Evolutionary conservation across 2,329 filamentous ascomycete genomes (phyloP), one percentile per base, ranked within the genome.

Genomic region (Lasiodiplodia sp.): DNA sequence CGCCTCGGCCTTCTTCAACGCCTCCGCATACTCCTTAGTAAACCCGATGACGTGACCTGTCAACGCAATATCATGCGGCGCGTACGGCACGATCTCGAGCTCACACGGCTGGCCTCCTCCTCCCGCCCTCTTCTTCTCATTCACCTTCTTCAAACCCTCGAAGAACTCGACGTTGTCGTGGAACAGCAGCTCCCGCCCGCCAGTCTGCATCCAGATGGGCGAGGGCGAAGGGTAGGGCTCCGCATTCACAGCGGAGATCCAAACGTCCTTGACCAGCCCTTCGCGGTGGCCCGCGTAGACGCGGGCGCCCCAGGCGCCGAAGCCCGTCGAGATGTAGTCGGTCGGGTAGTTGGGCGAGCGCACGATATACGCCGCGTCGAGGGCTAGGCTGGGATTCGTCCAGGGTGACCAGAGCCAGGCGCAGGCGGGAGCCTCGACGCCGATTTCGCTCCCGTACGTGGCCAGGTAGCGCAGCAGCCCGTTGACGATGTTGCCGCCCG

Each of bases 401-500:
- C 82, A 82, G 0, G 83, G 81, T 2, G 77, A 80, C 81, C 82
- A 83, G 4, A 86, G 74, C 52, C 79, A 77, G 0, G 78, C 79
- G 4, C 79, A 79, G 0, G 71, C 71, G 0, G 84, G 84, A 2
- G 57, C 23, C 0, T 76, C 76, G 0, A 84, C 71, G 2, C 69
- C 73, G 2, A 79, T 60, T 25, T 10, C 47, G 14, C 71, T 49
- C 2, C 81, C 82, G 67, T 80, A 78, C 28, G 83, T 81, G 10
- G 72, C 66, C 5, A 87, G 70, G 71, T 86, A 86, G 21, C 84
- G 77, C 38, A 86, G 75, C 16, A 86, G 73, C 0, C 78, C 77
- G 25, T 86, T 77, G 0, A 75, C 78, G 12, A 84, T 74, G 71
- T 86, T 85, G 0, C 75, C 84, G 66, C 85, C 85, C 0, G 85